Evolutionary conservation across 1,139 yeast species (phyloP).

Genomic region (Taiozyma sp.): DNA sequence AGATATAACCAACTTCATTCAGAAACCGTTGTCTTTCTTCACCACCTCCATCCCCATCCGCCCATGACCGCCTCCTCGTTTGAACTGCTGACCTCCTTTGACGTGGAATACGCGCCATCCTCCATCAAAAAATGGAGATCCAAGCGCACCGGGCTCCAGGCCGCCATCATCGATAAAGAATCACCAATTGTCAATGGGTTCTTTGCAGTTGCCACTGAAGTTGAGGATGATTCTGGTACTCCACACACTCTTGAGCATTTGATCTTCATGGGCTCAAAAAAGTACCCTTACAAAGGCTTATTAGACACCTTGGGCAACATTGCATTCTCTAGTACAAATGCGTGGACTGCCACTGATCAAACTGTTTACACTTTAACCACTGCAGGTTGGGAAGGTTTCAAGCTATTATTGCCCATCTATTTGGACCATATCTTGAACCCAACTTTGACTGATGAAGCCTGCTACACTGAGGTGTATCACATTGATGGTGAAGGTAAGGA

Average conservation of each 20-base stretch:
- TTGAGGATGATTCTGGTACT: conserved; percentile 79
- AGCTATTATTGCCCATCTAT: conserved; percentile 77
- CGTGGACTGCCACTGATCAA: conserved; percentile 96
- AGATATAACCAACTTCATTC: neutral
- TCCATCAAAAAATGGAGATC: conserved; percentile 70
- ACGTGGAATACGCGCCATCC: conserved; percentile 61
- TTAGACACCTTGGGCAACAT: conserved; percentile 84
- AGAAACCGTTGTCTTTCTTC: too few relatives aligned
- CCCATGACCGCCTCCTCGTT: conserved; percentile 23
- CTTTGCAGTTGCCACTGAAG: conserved; percentile 94
- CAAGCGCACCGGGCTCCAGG: conserved; percentile 72
- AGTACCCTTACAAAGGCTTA: conserved; percentile 88
- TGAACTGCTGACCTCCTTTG: conserved; percentile 44
- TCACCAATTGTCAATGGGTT: conserved; percentile 91
- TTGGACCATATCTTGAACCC: conserved; percentile 86
- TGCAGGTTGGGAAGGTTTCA: conserved; percentile 97
- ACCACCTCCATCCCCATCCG: neutral
- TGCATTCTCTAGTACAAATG: conserved; percentile 85
- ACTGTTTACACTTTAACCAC: conserved; percentile 89
- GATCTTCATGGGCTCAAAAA: conserved; percentile 89
- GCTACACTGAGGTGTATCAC: conserved; percentile 92
- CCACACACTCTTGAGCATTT: conserved; percentile 97
- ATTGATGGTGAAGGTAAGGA: conserved; percentile 88
- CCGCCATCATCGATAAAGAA: conserved; percentile 71
- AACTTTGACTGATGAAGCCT: conserved; percentile 84